Base-by-base conservation (phyloP, 2,329 filamentous ascomycete species). In the Aspergillus udagawae region DNA sequence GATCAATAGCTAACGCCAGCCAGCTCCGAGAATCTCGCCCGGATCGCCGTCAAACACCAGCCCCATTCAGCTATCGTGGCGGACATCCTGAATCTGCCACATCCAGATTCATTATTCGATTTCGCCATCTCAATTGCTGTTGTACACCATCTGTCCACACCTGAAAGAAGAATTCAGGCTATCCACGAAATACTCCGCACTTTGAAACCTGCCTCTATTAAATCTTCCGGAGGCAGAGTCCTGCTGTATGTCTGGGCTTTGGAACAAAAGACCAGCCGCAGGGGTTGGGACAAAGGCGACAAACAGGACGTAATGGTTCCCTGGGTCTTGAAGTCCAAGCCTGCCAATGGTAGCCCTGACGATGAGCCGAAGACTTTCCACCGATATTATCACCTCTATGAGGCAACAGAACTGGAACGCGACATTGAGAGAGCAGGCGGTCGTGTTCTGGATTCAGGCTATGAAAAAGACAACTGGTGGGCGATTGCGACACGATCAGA, bases 391-490 rank as follows among this genome's bases (percentile, higher is more conserved):
- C 94, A 99, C 75, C 80, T 99, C 27, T 99, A 96, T 75, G 82
- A 85, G 54, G 83, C 90, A 70, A 90, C 90, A 17, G 94, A 99
- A 77, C 79, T 99, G 57, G 92, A 97, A 71, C 82, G 85, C 47
- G 90, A 97, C 71, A 83, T 96, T 56, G 72, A 74, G 52, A 81
- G 82, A 17, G 92, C 88, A 21, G 92, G 92, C 20, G 94, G 92
- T 7, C 77, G 75, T 51, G 85, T 97, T 14, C 67, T 94, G 25
- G 87, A 90, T 63, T 86, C 85, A 58, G 94, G 94, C 35, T 99
- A 97, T 75, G 94, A 99, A 72, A 92, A 87, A 78, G 94, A 97
- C 71, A 99, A 99, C 77, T 97, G 94, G 94, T 99, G 93, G 93
- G 91, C 87, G 54, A 87, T 96, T 70, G 83, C 80, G 56, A 72